Base-by-base conservation (phyloP, 768 basidiomycete genomes). In the Sarcodon sp. region DNA sequence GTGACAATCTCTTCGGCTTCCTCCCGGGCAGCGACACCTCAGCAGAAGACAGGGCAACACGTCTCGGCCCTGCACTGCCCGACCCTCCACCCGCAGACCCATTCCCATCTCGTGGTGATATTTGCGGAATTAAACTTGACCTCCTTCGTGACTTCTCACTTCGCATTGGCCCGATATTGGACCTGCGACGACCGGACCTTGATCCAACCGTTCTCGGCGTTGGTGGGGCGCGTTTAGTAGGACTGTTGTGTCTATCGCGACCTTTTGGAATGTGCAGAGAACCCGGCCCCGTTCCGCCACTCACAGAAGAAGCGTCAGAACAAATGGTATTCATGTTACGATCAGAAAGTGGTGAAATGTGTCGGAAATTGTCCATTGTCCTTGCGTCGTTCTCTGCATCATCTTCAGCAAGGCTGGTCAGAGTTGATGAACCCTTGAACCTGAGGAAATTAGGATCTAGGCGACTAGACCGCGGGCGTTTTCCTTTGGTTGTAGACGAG, bases 81-180 rank as follows among this genome's bases (percentile, higher is more conserved):
- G 51, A 55, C 11, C 45, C 51, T 8, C 51, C 16, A 15, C 49
- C 45, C 7, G 49, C 45, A 34, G 51, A 48, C 37, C 46, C 46
- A 46, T 48, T 64, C 34, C 54, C 60, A 21, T 58, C 59, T 38
- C 59, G 65, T n/a, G 72, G 69, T 12, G 77, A 73, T 44, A 77
- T 71, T 52, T 78, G 76, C n/a, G 82, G 82, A 51, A 90, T 85
- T 69, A 87, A 64, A 57, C 88, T 91, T 35, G 87, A 88, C 49
- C 87, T 73, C 50, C 88, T 69, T 50, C 86, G 69, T 11, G 66
- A 64, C 61, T 84, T 86, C 61, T 90, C 88, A 51, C 66, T 71
- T 34, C 88, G 78, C 60, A 80, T 57, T n/a, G 83, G 75, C 4
- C 87, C 88, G 49, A 87, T 75, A 55, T 80, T 82, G 18, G 88